phyloP scores from a whole-genome alignment of 345 rosid genomes.

The Punica granatum region DNA sequence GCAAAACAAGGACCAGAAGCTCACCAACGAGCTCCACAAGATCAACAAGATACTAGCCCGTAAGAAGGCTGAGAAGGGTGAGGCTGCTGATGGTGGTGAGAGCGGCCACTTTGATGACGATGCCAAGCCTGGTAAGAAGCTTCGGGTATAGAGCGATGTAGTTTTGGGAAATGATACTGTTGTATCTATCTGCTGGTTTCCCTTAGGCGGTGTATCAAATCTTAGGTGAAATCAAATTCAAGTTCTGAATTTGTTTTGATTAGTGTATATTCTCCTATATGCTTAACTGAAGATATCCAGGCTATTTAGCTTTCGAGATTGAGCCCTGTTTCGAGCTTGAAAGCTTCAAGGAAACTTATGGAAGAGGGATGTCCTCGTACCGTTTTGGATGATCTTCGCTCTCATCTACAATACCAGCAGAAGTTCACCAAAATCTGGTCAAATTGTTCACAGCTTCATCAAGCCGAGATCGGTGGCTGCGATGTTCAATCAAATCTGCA shows the following conservation, averaged over 20 bases:
- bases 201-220: not conserved
- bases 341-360: too few species aligned
- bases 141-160: constrained; percentile 22
- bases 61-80: constrained; percentile 74
- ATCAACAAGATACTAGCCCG: constrained; percentile 85
- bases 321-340: not conserved
- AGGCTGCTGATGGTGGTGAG: constrained; percentile 34
- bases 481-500: too few species aligned
- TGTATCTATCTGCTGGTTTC: not conserved
- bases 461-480: too few species aligned
- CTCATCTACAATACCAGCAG: too few species aligned
- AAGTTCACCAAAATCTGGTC: too few species aligned
- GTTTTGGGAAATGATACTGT: not conserved
- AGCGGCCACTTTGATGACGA: constrained; percentile 35
- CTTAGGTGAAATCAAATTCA: not conserved
- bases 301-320: too few species aligned
- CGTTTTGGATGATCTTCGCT: too few species aligned
- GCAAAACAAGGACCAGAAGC: constrained; percentile 95
- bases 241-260: not conserved
- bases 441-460: too few species aligned
- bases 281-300: too few species aligned
- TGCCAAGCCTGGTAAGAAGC: constrained; percentile 44
- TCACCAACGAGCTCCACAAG: constrained; percentile 80
- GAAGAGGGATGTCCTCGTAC: too few species aligned
- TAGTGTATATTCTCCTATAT: too few species aligned